Evolutionary conservation across 2,329 filamentous ascomycete species (phyloP), one percentile per base, ranked within the genome.

Genomic region (Mycosphaerella sp.): DNA sequence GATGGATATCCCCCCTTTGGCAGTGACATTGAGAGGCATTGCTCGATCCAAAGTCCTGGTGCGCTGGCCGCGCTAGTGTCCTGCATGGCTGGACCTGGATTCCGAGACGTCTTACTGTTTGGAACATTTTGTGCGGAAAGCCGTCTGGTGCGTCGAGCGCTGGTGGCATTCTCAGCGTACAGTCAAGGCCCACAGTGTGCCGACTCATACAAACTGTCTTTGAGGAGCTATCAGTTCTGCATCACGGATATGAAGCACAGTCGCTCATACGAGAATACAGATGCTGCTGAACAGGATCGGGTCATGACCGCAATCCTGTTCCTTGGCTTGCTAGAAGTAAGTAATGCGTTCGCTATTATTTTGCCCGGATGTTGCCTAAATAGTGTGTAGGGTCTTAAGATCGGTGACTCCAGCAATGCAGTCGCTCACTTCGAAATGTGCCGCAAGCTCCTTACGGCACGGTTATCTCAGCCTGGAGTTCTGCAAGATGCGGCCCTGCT

Each of bases 381-480:
- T 32, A 12, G 30, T 12, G 14, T 46, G 34, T 28, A 58, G 53
- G 50, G 51, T 35, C 46, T 59, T 6, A 49, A 43, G n/a, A 18
- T 59, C 14, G 56, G 56, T 13, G 43, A 52, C 35, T 44, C 56
- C 4, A 56, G 47, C 12, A 52, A 49, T 28, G 52, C 54, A 14
- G 40, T 59, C 6, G 28, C 42, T 6, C 54, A 56, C 39, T 59
- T 59, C 30, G 52, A 56, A 9, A 54, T 56, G 52, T 59, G 56
- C 44, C 45, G 50, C 7, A 54, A 43, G 32, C 37, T 56, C 8
- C 37, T 59, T 7, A 27, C 34, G 1, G 10, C 30, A 17, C 54
- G 50, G 10, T 40, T 59, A 12, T 41, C 40, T 9, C 41, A 52
- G 12, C 10, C 39, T n/a, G 32, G 30, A 21, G 37, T 45, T 0